These are phyloP conservation scores for Gracilaria vermiculophylla DNA, from an alignment of 23 red algal species.

Conservation along the genomic window DNA sequence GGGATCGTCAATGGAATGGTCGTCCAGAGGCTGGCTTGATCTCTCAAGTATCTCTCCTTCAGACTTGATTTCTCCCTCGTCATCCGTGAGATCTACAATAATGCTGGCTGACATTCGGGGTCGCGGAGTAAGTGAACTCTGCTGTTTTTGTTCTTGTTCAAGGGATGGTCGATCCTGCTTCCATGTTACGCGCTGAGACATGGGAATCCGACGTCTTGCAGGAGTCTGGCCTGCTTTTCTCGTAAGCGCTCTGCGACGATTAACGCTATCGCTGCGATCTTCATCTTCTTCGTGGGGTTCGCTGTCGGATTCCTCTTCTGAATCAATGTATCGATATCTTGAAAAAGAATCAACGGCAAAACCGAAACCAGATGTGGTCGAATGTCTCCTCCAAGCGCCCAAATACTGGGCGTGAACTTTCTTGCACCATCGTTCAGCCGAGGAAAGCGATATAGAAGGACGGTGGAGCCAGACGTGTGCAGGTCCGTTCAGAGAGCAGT, in stretches of 20 bases:
- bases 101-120: slow-evolving; percentile 29
- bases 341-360: slow-evolving; percentile 41
- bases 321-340: slow-evolving; percentile 45
- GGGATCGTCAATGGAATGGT: background rate
- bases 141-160: background rate
- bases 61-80: slow-evolving; percentile 26
- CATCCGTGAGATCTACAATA: slow-evolving; percentile 28
- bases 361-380: background rate
- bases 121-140: background rate
- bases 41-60: background rate
- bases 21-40: background rate
- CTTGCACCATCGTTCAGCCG: slow-evolving; percentile 13
- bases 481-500: slow-evolving; percentile 21
- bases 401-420: background rate
- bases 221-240: slow-evolving; percentile 17
- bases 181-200: background rate
- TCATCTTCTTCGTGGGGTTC: background rate
- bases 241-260: slow-evolving; percentile 10
- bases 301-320: slow-evolving; percentile 1
- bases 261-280: background rate
- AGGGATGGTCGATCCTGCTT: background rate
- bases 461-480: slow-evolving; percentile 27
- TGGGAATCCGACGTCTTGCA: background rate
- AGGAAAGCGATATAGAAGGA: background rate
- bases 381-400: background rate